Percentiles rank a stretch among this genome's conserved stretches.
phyloP scores from a whole-genome alignment of 1,284 basidiomycete species.

The Polyporus tsugae region DNA sequence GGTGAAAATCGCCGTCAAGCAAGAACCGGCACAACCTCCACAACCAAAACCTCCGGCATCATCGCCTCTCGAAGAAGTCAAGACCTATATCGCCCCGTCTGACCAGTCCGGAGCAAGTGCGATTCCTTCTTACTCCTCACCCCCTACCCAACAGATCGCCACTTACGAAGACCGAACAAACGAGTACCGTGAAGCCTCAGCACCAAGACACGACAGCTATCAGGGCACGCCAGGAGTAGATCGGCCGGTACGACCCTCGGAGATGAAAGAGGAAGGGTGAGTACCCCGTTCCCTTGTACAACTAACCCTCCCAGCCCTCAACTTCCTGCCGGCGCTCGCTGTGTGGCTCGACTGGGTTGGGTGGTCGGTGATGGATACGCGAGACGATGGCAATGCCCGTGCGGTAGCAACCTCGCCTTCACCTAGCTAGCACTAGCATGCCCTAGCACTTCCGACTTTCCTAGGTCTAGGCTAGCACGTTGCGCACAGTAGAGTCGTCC shows the following conservation, averaged over 20 bases:
- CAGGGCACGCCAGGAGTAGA: slow-evolving; percentile 57
- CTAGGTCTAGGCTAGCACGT: slow-evolving; percentile 64
- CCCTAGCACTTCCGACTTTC: slow-evolving; percentile 52
- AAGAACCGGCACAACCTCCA: slow-evolving; percentile 32
- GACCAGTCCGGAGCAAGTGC: slow-evolving; percentile 21
- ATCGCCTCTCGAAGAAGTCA: slow-evolving; percentile 25
- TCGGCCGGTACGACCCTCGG: slow-evolving; percentile 83
- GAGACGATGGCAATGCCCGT: slow-evolving; percentile 44
- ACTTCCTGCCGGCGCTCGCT: slow-evolving; percentile 29
- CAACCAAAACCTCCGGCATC: slow-evolving; percentile 14
- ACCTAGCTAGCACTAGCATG: slow-evolving; percentile 62
- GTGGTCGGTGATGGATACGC: slow-evolving; percentile 37
- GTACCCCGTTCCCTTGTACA: slow-evolving; percentile 45
- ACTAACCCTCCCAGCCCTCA: slow-evolving; percentile 33
- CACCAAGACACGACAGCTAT: slow-evolving; percentile 46
- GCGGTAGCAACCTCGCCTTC: slow-evolving; percentile 54
- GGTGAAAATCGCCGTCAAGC: slow-evolving; percentile 29
- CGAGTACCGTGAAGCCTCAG: slow-evolving; percentile 55
- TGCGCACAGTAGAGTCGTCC: slow-evolving; percentile 76
- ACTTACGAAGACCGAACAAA: slow-evolving; percentile 74
- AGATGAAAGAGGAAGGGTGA: slow-evolving; percentile 99
- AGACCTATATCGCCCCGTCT: slow-evolving; percentile 20
- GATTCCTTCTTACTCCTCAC: slow-evolving; percentile 41
- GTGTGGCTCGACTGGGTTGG: slow-evolving; percentile 39
- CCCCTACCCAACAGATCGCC: slow-evolving; percentile 70